Evolutionary conservation across 2,329 filamentous ascomycete genomes (phyloP).

Genomic region (Coniella lustricola): DNA sequence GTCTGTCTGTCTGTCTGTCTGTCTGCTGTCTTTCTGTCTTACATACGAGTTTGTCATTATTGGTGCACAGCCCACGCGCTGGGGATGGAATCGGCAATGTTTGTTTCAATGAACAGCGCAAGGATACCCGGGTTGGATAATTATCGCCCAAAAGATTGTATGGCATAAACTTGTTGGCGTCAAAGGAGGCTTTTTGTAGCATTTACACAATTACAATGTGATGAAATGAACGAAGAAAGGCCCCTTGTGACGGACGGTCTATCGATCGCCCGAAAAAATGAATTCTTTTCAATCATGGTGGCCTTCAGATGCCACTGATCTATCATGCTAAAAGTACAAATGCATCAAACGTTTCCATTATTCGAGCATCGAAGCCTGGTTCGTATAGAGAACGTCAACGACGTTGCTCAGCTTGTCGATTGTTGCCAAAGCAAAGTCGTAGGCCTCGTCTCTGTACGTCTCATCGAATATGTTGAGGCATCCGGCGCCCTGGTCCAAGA

Average conservation of each 20-base stretch:
- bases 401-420: conserved; percentile 97
- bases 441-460: conserved; percentile 84
- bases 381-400: conserved; percentile 94
- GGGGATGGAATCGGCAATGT: background rate
- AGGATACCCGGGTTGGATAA: conserved; percentile 16
- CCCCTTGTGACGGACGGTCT: background rate
- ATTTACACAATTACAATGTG: background rate
- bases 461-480: conserved; percentile 97
- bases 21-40: conserved; percentile 12
- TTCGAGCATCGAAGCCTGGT: conserved; percentile 93
- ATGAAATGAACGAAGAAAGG: background rate
- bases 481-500: conserved; percentile 93
- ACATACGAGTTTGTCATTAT: conserved; percentile 11
- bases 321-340: conserved; percentile 22
- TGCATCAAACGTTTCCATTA: conserved; percentile 35
- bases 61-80: background rate
- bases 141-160: conserved; percentile 13
- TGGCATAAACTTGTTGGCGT: conserved; percentile 7
- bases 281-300: conserved; percentile 1
- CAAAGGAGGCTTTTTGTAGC: conserved; percentile 5
- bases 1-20: background rate
- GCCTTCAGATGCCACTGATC: conserved; percentile 12
- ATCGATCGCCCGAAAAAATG: conserved; percentile 1
- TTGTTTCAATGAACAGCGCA: background rate
- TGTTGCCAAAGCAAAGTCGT: conserved; percentile 87